Percentiles rank a stretch among this genome's conserved stretches.
phyloP scores from a whole-genome alignment of 2,329 filamentous ascomycete genomes.

The Tolypocladium sp. region DNA sequence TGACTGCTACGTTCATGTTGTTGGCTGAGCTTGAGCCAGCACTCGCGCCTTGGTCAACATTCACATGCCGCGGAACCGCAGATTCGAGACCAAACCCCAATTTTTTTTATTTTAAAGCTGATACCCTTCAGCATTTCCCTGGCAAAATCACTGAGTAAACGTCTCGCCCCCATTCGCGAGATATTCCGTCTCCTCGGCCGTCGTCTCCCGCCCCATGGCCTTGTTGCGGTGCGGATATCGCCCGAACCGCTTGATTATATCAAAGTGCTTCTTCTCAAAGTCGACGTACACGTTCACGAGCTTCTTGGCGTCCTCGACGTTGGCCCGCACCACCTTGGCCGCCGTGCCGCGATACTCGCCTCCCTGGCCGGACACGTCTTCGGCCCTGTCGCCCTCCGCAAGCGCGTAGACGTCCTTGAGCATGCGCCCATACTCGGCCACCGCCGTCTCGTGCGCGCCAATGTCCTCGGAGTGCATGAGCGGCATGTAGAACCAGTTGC shows the following conservation, averaged over 20 bases:
- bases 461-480: slow-evolving; percentile 49
- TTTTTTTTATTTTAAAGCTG: too few relatives aligned
- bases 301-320: slow-evolving; percentile 14
- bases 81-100: too few relatives aligned
- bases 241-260: slow-evolving; percentile 43
- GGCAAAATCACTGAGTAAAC: slow-evolving; percentile 14
- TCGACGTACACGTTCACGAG: slow-evolving; percentile 14
- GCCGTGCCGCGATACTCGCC: slow-evolving; percentile 18
- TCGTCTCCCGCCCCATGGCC: slow-evolving; percentile 37
- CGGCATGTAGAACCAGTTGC: slow-evolving; percentile 51
- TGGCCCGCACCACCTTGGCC: slow-evolving; percentile 13
- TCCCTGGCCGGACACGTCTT: slow-evolving; percentile 1
- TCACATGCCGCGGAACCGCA: too few relatives aligned
- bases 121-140: neutral
- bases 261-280: slow-evolving; percentile 35
- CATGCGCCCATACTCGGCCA: slow-evolving; percentile 20
- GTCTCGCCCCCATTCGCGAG: slow-evolving; percentile 34
- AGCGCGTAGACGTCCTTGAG: slow-evolving; percentile 21
- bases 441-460: slow-evolving; percentile 30
- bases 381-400: slow-evolving; percentile 14
- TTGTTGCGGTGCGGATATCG: slow-evolving; percentile 51
- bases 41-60: too few relatives aligned
- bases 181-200: slow-evolving; percentile 39
- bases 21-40: too few relatives aligned
- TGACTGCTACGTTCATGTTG: too few relatives aligned